phyloP scores from a whole-genome alignment of 2,329 filamentous ascomycete species.

The Epichloe scottii region DNA sequence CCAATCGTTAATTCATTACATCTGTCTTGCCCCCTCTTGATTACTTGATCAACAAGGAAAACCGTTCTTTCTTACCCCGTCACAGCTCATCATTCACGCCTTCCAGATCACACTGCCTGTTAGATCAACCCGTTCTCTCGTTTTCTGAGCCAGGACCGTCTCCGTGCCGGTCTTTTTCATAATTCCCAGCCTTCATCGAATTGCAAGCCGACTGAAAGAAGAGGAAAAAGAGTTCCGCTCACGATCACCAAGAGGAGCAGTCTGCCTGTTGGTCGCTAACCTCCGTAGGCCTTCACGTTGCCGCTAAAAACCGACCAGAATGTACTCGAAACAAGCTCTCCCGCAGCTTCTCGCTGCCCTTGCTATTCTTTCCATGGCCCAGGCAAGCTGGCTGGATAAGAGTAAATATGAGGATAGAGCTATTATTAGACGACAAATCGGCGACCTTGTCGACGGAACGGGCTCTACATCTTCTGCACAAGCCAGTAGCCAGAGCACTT shows the following conservation, averaged over 20 bases:
- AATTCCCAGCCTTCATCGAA: background rate
- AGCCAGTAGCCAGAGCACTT: background rate
- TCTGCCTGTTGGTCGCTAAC: background rate
- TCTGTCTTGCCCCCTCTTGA: background rate
- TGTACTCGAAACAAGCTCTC: slow-evolving; percentile 34
- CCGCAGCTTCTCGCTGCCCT: slow-evolving; percentile 37
- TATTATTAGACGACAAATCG: slow-evolving; percentile 12
- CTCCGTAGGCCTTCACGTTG: background rate
- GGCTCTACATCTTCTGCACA: background rate
- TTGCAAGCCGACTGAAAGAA: background rate
- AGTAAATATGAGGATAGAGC: slow-evolving; percentile 10
- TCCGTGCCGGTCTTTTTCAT: background rate
- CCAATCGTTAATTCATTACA: background rate
- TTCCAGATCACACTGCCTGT: background rate
- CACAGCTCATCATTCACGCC: background rate
- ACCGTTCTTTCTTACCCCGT: background rate
- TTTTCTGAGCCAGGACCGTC: background rate
- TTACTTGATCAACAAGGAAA: background rate
- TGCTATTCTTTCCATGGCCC: slow-evolving; percentile 31
- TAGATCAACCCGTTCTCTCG: background rate
- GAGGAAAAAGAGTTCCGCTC: background rate
- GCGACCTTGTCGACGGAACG: slow-evolving; percentile 3
- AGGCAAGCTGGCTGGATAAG: slow-evolving; percentile 25
- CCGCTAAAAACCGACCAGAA: slow-evolving; percentile 12
- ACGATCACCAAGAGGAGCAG: background rate